Percentiles rank a stretch among this genome's conserved stretches.
Evolutionary conservation across 352 stramenopile species (phyloP).

Genomic region (Salisapilia sapeloensis): DNA sequence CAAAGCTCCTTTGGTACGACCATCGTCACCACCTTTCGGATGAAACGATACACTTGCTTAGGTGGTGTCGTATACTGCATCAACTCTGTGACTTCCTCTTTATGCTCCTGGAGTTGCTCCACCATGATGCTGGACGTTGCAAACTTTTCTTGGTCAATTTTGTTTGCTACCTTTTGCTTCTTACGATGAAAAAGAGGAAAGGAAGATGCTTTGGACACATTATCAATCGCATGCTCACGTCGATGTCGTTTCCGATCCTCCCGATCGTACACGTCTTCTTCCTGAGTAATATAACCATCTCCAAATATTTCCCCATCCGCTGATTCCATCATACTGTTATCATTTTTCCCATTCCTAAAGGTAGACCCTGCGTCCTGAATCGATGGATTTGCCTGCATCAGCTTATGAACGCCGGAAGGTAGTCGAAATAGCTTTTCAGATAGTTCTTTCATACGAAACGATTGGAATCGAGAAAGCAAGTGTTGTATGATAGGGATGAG

Average conservation of each 20-base stretch:
- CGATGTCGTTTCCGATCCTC: slow-evolving; percentile 24
- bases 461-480: slow-evolving; percentile 19
- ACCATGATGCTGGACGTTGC: too few species aligned
- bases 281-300: slow-evolving; percentile 43
- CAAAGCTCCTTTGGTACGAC: slow-evolving; percentile 47
- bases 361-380: neutral
- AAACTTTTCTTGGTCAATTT: slow-evolving; percentile 5
- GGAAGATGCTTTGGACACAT: slow-evolving; percentile 15
- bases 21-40: slow-evolving; percentile 25
- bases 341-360: neutral
- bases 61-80: slow-evolving; percentile 22
- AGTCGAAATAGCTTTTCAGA: slow-evolving; percentile 13
- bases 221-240: slow-evolving; percentile 24
- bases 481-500: slow-evolving; percentile 37
- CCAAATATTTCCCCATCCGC: slow-evolving; percentile 15
- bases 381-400: slow-evolving; percentile 18
- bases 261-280: slow-evolving; percentile 6
- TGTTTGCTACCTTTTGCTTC: neutral
- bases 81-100: slow-evolving; percentile 21
- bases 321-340: slow-evolving; percentile 1
- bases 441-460: slow-evolving; percentile 13
- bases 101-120: slow-evolving; percentile 28
- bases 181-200: neutral
- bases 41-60: slow-evolving; percentile 19
- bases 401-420: slow-evolving; percentile 14